Evolutionary conservation across 169 alveolate genomes (phyloP), one percentile per base, ranked within the genome.

Genomic region (Plasmodium coatneyi): DNA sequence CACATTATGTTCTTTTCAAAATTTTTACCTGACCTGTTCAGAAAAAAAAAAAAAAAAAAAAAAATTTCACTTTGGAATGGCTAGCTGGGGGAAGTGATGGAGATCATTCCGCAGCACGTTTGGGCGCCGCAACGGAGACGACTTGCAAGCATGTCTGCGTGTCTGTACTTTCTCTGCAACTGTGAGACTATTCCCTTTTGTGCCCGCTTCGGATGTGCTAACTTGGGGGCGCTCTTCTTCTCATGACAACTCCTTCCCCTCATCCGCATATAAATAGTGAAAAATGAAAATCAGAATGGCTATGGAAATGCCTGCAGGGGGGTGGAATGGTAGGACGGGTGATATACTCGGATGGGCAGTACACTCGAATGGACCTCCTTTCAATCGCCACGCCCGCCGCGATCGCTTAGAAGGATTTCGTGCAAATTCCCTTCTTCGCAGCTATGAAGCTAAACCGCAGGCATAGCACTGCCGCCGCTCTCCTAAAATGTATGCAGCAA

Each of bases 251-350:
- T 54, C 72, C 9, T 34, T 41, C 41, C 71, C 91, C 43, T 82
- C 91, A 6, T 82, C 86, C 71, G 79, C 78, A 74, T 52, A 86
- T 76, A 86, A 52, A 70, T 86, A 86, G 39, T 86, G 93, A 76
- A 86, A 86, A 86, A 86, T 54, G 70, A 86, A 86, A 52, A 86
- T 86, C 66, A 76, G 74, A 76, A 76, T 72, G 56, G 43, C 70
- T 19, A 86, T 86, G 43, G 80, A 86, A 30, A 86, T 76, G 32
- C 93, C 93, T 86, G 71, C 56, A 71, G 78, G 56, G 54, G 25
- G 72, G 46, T 74, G 56, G 66, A 34, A 16, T 16, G 30, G 5
- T 25, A 46, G 66, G 80, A 52, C 6, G 78, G 83, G 14, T 6
- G 32, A 56, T 74, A 25, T 25, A 22, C 25, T 41, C 52, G 16